phyloP scores from a whole-genome alignment of 1,284 basidiomycete genomes.

The Butyriboletus appendiculatus region DNA sequence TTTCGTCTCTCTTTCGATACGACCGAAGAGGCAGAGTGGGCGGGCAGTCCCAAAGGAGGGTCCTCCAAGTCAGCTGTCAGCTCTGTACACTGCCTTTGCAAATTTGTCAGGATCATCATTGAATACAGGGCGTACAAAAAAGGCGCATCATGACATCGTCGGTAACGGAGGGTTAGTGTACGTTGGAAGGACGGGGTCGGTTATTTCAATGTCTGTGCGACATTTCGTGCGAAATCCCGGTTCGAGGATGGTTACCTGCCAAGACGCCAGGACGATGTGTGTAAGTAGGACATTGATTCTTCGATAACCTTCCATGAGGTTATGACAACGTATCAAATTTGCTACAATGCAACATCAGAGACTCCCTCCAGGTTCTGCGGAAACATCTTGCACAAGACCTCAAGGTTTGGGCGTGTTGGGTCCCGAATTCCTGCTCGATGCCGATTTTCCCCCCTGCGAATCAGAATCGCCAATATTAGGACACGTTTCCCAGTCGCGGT shows the following conservation, averaged over 20 bases:
- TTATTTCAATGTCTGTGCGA: too few species aligned
- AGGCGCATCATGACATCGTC: not conserved
- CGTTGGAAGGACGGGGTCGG: too few species aligned
- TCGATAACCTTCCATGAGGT: not conserved
- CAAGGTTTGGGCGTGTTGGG: constrained; percentile 10
- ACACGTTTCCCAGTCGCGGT: not conserved
- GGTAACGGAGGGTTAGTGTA: not conserved
- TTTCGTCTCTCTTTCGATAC: constrained; percentile 13
- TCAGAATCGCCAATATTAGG: not conserved
- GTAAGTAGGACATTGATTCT: not conserved
- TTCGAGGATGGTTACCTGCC: too few species aligned
- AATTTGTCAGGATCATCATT: constrained; percentile 23
- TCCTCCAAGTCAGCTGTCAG: constrained; percentile 16
- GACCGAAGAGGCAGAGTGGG: not conserved
- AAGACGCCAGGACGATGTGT: too few species aligned
- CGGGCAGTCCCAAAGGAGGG: not conserved
- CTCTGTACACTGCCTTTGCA: constrained; percentile 13
- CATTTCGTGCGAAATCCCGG: too few species aligned
- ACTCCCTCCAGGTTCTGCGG: not conserved
- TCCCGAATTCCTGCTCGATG: not conserved
- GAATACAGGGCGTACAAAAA: not conserved
- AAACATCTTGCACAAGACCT: constrained; percentile 1
- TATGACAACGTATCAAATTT: not conserved
- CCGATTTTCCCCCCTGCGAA: not conserved
- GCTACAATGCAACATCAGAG: too few species aligned